Percentiles rank a stretch among this genome's conserved stretches.
Evolutionary conservation across 1,139 yeast species (phyloP).

Genomic region (Petasospora rhodanensis): DNA sequence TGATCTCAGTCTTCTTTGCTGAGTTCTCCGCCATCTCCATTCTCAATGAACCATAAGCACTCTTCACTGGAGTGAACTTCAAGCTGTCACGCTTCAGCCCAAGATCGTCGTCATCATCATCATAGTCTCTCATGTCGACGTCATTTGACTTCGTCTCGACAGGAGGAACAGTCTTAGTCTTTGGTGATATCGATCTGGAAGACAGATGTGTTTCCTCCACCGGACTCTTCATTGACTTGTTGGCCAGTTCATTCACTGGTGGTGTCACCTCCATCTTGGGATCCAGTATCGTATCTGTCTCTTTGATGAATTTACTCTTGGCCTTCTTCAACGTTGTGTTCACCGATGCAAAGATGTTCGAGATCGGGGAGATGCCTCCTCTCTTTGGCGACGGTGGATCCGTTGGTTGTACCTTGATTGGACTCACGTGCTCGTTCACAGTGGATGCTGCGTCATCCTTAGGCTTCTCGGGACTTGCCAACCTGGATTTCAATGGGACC

Average conservation of each 20-base stretch:
- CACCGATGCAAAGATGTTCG: conserved; percentile 24
- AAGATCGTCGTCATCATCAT: conserved; percentile 5
- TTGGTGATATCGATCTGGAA: too few relatives aligned
- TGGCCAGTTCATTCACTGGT: too few relatives aligned
- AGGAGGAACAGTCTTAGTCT: too few relatives aligned
- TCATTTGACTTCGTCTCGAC: not conserved
- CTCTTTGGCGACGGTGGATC: conserved; percentile 8
- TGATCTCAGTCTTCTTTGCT: conserved; percentile 11
- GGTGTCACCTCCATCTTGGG: conserved; percentile 1
- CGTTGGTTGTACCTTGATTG: not conserved
- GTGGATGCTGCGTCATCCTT: too few relatives aligned
- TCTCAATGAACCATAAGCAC: conserved; percentile 23
- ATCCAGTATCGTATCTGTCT: conserved; percentile 12
- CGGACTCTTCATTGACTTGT: too few relatives aligned
- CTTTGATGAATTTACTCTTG: conserved; percentile 17
- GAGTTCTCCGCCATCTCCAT: conserved; percentile 20
- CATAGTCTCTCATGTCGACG: not conserved
- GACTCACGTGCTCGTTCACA: too few relatives aligned
- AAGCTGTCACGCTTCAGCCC: conserved; percentile 13
- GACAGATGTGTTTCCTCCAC: too few relatives aligned
- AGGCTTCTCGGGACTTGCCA: conserved; percentile 7
- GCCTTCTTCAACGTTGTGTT: conserved; percentile 23
- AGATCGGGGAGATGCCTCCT: conserved; percentile 18
- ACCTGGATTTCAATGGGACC: conserved; percentile 7
- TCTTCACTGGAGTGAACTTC: conserved; percentile 25